Percentiles rank a stretch among this genome's conserved stretches.
Conservation (phyloP, 805 yeast genomes). For the Saccharomycopsis guyanensis region DNA sequence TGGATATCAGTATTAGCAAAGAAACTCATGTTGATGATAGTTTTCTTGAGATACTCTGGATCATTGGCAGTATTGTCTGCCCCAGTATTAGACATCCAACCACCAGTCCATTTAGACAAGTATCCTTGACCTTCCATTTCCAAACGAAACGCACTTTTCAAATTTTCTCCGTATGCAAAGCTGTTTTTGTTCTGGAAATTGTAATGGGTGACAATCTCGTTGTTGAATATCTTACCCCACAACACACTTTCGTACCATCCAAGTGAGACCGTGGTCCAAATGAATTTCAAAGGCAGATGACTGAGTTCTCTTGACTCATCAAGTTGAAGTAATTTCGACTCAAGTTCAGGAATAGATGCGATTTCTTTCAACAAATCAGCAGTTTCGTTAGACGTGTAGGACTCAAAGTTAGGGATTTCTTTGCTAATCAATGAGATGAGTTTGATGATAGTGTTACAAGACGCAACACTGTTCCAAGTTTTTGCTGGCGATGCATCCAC, state of each 20-base stretch:
- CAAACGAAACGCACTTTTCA: not conserved
- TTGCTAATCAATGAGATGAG: conserved; percentile 27
- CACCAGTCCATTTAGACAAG: not conserved
- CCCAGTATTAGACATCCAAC: conserved; percentile 17
- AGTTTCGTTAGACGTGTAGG: conserved; percentile 24
- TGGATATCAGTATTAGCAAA: conserved; percentile 40
- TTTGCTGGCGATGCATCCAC: conserved; percentile 39
- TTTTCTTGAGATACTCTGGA: conserved; percentile 19
- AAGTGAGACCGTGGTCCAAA: conserved; percentile 55
- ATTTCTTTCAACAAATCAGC: conserved; percentile 34
- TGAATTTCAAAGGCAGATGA: conserved; percentile 36
- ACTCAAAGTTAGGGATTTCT: conserved; percentile 30
- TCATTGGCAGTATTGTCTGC: conserved; percentile 15
- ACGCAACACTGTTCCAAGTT: conserved; percentile 47
- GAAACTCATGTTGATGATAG: conserved; percentile 29
- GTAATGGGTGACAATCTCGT: conserved; percentile 27
- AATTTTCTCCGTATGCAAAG: not conserved
- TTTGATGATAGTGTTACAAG: conserved; percentile 36
- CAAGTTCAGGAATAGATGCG: conserved; percentile 30
- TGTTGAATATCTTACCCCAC: conserved; percentile 42
- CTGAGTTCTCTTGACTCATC: not conserved
- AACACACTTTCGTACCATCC: conserved; percentile 72
- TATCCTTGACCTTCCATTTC: not conserved
- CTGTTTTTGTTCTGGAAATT: conserved; percentile 26
- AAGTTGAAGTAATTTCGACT: conserved; percentile 23